Conservation (phyloP, 1,284 basidiomycete genomes). For the Fomitiporia mediterranea region DNA sequence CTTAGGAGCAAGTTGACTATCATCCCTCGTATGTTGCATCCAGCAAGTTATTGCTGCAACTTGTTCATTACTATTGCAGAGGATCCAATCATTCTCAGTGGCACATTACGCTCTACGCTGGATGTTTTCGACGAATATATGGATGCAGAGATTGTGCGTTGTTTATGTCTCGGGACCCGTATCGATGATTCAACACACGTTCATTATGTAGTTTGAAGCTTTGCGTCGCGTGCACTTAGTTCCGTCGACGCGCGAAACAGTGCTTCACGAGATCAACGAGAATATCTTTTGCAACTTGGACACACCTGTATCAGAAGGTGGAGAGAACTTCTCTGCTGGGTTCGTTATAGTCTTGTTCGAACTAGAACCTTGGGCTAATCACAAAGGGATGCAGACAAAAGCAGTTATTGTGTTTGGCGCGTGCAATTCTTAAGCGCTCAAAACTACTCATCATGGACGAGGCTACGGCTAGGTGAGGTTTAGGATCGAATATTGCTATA, state of each 20-base stretch:
- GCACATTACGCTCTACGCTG: constrained; percentile 81
- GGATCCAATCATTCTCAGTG: constrained; percentile 88
- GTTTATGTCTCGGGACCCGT: neutral
- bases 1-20: constrained; percentile 84
- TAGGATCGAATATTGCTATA: too few species aligned
- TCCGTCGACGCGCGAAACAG: constrained; percentile 48
- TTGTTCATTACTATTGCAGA: constrained; percentile 39
- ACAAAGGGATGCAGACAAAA: constrained; percentile 39
- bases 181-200: constrained; percentile 36
- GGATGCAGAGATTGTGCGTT: constrained; percentile 77
- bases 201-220: constrained; percentile 64
- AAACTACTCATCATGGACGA: constrained; percentile 64
- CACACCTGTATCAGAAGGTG: constrained; percentile 79
- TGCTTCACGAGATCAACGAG: constrained; percentile 62
- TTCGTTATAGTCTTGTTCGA: constrained; percentile 29
- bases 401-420: constrained; percentile 62
- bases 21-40: constrained; percentile 67
- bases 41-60: neutral
- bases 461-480: constrained; percentile 41
- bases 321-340: constrained; percentile 94
- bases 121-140: constrained; percentile 90
- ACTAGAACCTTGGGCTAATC: neutral
- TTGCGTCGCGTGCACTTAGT: constrained; percentile 86
- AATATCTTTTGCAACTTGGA: constrained; percentile 88
- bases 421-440: constrained; percentile 55